These are phyloP conservation scores for Globisporangium abappressorium DNA, from an alignment of 352 stramenopile species.

Conservation along the genomic window DNA sequence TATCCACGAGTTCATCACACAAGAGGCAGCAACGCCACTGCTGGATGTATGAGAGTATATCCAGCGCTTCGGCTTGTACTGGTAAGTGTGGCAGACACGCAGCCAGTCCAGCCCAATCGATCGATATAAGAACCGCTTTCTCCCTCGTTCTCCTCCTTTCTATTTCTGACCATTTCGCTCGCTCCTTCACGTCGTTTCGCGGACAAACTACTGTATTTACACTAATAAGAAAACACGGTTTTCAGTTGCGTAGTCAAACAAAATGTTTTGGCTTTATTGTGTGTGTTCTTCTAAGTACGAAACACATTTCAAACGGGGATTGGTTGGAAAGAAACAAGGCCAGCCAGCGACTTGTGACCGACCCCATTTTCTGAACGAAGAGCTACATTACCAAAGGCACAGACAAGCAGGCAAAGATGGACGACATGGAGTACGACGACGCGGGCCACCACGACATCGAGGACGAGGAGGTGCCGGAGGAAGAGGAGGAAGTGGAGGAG, in stretches of 20 bases:
- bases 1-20: constrained; percentile 9
- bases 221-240: neutral
- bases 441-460: constrained; percentile 72
- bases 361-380: constrained; percentile 4
- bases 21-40: neutral
- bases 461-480: constrained; percentile 79
- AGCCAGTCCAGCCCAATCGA: neutral
- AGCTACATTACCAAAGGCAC: constrained; percentile 1
- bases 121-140: neutral
- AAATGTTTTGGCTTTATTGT: neutral
- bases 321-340: constrained; percentile 19
- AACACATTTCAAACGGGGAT: neutral
- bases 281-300: constrained; percentile 3
- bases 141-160: neutral
- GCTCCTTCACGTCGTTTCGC: constrained; percentile 5
- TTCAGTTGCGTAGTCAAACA: neutral
- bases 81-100: neutral
- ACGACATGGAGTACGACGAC: constrained; percentile 87
- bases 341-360: neutral
- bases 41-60: neutral
- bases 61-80: neutral
- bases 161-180: neutral
- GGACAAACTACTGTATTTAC: neutral
- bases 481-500: constrained; percentile 75
- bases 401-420: constrained; percentile 34